Evolutionary conservation across 2,329 filamentous ascomycete species (phyloP), one percentile per base, ranked within the genome.

Genomic region (Fusarium penzigii): DNA sequence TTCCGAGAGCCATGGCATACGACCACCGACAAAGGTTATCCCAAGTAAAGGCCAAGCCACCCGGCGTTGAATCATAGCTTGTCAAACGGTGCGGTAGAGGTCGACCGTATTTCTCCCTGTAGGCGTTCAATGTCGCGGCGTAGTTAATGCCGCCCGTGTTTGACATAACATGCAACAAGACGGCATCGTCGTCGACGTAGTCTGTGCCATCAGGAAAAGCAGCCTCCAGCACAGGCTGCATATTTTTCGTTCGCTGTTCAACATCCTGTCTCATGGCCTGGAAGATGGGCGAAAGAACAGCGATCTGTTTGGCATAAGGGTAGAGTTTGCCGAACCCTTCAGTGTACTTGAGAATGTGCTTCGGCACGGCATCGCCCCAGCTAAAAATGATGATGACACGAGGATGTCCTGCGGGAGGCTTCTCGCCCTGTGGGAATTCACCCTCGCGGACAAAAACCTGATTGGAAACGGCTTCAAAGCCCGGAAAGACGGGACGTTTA

Each of bases 71-170:
- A 65, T 82, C 79, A 57, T 73, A 70, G 39, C 77, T 69, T 36
- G 77, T 63, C 14, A 82, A 67, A 17, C 69, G 61, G 54, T 80
- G 76, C 5, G 77, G 78, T 54, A 81, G 65, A 34, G 68, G 54
- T 17, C 66, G 63, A 14, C 67, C 70, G 58, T 71, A 67, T 2
- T 58, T 65, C 25, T 73, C 56, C 6, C 65, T 66, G 61, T 76
- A 80, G 2, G 74, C 76, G 55, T 78, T 70, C 8, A 80, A 56
- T 1, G 76, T 74, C 1, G 78, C 72, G 0, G 76, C 77, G 42
- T 73, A 71, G 68, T 77, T 79, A 56, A 80, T 78, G 11, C 72
- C 78, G 16, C 81, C 81, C 0, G 80, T 81, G 64, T 82, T 84
- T 49, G 79, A 83, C 74, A 83, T 80, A 53, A 72, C 68, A 51